Base-by-base conservation (phyloP, 495 filamentous ascomycete species). In the Aspergillus affinis region DNA sequence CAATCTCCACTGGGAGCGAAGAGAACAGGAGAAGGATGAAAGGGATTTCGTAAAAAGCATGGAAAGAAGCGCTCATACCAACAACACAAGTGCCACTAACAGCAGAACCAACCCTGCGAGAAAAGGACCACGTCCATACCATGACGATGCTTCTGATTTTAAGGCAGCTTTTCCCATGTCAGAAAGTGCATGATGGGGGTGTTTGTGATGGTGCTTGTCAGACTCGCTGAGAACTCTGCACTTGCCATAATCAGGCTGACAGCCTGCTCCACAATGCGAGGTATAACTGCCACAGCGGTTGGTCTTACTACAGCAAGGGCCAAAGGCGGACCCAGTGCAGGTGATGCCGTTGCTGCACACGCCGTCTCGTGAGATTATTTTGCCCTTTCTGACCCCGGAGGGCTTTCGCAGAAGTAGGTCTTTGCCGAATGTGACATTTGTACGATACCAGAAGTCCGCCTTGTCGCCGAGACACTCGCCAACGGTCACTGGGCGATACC, bases 391-490 rank as follows among this genome's bases (percentile, higher is more conserved):
- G 52, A 65, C 61, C 36, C 59, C 74, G 70, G 64, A 78, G 67
- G 47, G 23, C 51, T n/a, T 18, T 66, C 63, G n/a, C 62, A 29
- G 65, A 44, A 41, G 45, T 36, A 20, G 64, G 53, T 41, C 59
- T 55, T 55, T 50, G 20, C 47, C 45, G 10, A 58, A 51, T n/a
- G 66, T 61, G 44, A 60, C 61, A 27, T 78, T 75, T 15, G 66
- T 64, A 41, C 82, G 81, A 61, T 88, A 95, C 91, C 91, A 95
- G 67, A 89, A 86, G 23, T 80, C 81, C 0, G 70, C 62, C 3
- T 88, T 82, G 62, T 93, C 90, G 21, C 81, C 82, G 0, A 95
- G 77, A 69, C 91, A 95, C 60, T 91, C 82, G 6, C 90, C 90
- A 3, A 92, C 83, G 44, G 91, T 92, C 41, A 91, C 88, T 12